A percentile compares a stretch with the other conserved stretches of the same genome.
Evolutionary conservation across 495 filamentous ascomycete species (phyloP).

Genomic region (Apodospora peruviana): DNA sequence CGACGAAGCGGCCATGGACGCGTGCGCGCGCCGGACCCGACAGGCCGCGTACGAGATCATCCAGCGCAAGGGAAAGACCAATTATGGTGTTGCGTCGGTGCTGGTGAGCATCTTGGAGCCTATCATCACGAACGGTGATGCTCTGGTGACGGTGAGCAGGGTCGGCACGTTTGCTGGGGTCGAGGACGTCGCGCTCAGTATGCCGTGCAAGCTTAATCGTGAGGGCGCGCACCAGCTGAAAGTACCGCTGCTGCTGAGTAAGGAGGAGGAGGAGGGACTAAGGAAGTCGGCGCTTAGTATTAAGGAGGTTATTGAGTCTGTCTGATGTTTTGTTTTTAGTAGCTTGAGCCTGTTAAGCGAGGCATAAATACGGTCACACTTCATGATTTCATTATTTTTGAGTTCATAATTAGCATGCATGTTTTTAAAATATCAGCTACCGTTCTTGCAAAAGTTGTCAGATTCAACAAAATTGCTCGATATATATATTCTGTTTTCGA

Average conservation of each 20-base stretch:
- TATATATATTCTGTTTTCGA: too few relatives aligned
- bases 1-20: conserved; percentile 19
- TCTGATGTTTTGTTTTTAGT: neutral
- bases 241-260: conserved; percentile 22
- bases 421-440: too few relatives aligned
- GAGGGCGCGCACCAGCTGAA: conserved; percentile 20
- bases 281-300: conserved; percentile 34
- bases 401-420: too few relatives aligned
- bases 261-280: conserved; percentile 17
- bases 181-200: conserved; percentile 23
- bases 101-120: conserved; percentile 24
- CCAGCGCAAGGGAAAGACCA: conserved; percentile 54
- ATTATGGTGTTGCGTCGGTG: conserved; percentile 51
- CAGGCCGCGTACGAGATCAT: conserved; percentile 51
- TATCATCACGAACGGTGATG: conserved; percentile 24
- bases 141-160: conserved; percentile 22
- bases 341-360: neutral
- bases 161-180: conserved; percentile 25
- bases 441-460: too few relatives aligned
- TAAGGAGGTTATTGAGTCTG: conserved; percentile 11
- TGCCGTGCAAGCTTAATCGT: conserved; percentile 28
- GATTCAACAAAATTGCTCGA: too few relatives aligned
- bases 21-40: conserved; percentile 14
- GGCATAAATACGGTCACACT: neutral
- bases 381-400: neutral